Evolutionary conservation across 306 rosid species (phyloP), one percentile per base, ranked within the genome.

Genomic region (Vigna reflexopilosa): DNA sequence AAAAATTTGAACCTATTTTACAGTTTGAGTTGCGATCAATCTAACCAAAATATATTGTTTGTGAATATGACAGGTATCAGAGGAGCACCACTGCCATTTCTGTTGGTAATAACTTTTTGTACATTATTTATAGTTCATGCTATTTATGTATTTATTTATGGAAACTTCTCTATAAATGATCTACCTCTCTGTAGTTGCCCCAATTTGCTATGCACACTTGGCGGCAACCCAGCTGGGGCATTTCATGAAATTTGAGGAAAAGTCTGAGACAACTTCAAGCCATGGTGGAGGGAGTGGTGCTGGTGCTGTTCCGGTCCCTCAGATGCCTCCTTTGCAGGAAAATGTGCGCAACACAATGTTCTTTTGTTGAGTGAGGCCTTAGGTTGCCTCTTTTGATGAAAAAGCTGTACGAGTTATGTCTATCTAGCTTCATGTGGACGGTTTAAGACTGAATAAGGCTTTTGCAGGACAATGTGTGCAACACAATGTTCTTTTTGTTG

Each of bases 81-180:
- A 79, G 99, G 81, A 96, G 99, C 82, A 96, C 98, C 1, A 96
- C 99, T 40, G 96, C 99, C 16, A 91, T 96, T 40, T 96, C 99
- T 70, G 94, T 96, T 6, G 99, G 99, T 91, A 84, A 61, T 61
- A 2, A 75, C 11, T 81, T 70, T 73, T 52, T 42, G 12, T 26
- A 32, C 40, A 6, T 4, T 12, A 69, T 61, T 50, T 70, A 38
- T 9, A 45, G 32, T 45, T 10, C 59, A 7, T 63, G 13, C 8
- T 40, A 9, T 42, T 2, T 9, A 16, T 34, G n/a, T 16, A 63
- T n/a, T 36, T 14, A 38, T 54, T 17, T 34, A 22, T 77, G 38
- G 75, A 40, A 57, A 34, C 76, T 64, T 65, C 1, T 0, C 10
- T 20, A 3, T 40, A 63, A 11, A 47, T 7, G 63, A 30, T 75